Conservation (phyloP, 164 flowering plant species). For the Sextonia rubra region DNA sequence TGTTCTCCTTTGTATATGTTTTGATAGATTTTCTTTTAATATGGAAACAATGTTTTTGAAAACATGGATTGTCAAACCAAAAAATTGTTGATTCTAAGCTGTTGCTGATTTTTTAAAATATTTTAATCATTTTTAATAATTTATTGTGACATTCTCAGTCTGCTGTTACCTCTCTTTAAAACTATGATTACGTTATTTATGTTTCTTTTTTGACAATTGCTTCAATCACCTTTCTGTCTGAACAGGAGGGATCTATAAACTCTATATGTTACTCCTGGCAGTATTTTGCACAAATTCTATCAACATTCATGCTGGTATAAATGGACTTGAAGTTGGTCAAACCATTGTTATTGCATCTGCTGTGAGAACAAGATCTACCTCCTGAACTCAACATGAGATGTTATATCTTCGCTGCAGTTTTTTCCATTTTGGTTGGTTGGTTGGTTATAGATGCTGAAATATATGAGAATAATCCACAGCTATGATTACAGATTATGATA, state of each 20-base stretch:
- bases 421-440: not conserved
- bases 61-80: not conserved
- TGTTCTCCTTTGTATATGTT: too few species aligned
- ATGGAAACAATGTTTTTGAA: not conserved
- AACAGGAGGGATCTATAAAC: constrained; percentile 80
- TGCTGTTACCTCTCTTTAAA: not conserved
- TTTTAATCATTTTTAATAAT: too few species aligned
- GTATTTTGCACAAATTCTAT: constrained; percentile 98
- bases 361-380: constrained; percentile 46
- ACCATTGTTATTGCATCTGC: constrained; percentile 89
- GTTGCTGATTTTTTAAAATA: not conserved
- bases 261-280: constrained; percentile 91
- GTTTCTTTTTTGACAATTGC: not conserved
- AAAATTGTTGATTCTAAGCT: not conserved
- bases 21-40: not conserved
- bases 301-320: constrained; percentile 96
- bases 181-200: not conserved
- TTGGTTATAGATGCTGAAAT: constrained; percentile 13
- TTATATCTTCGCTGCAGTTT: not conserved
- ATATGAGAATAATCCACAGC: not conserved
- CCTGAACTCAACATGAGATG: not conserved
- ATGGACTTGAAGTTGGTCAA: constrained; percentile 99
- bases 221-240: constrained; percentile 3
- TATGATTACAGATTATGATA: constrained; percentile 64
- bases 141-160: not conserved